Conservation (phyloP, 169 alveolate species). For the Eimeria necatrix region DNA sequence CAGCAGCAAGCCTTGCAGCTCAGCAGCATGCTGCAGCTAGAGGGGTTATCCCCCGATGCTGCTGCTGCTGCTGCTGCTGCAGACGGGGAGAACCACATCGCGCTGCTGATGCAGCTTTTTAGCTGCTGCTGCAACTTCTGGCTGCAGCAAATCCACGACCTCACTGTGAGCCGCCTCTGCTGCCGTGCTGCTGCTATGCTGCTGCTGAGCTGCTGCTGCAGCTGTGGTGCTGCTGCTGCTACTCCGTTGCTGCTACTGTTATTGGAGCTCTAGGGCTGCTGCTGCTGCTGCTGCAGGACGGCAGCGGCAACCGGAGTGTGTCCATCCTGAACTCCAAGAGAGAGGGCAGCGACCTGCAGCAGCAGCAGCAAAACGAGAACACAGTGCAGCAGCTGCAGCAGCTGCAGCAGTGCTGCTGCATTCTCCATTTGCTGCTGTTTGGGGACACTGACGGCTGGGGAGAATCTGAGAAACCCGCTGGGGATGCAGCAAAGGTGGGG, state of each 20-base stretch:
- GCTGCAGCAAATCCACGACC: conserved; percentile 17
- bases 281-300: conserved; percentile 32
- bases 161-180: not conserved
- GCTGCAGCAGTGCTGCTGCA: conserved; percentile 16
- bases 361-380: not conserved
- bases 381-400: conserved; percentile 21
- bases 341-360: not conserved
- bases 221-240: not conserved
- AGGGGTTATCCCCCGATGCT: not conserved
- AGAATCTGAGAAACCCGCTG: not conserved
- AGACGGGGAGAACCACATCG: not conserved
- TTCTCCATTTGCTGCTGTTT: conserved; percentile 5
- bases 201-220: not conserved
- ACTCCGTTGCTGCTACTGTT: not conserved
- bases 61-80: not conserved
- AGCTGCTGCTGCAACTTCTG: conserved; percentile 13
- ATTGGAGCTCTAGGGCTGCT: not conserved
- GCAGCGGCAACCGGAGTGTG: not conserved
- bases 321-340: not conserved
- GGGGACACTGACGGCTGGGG: not conserved
- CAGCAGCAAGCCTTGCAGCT: not conserved
- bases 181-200: not conserved
- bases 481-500: not conserved
- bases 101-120: conserved; percentile 8
- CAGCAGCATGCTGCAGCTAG: conserved; percentile 12